Conservation (phyloP, 2,329 filamentous ascomycete species). For the Colletotrichum plurivorum region DNA sequence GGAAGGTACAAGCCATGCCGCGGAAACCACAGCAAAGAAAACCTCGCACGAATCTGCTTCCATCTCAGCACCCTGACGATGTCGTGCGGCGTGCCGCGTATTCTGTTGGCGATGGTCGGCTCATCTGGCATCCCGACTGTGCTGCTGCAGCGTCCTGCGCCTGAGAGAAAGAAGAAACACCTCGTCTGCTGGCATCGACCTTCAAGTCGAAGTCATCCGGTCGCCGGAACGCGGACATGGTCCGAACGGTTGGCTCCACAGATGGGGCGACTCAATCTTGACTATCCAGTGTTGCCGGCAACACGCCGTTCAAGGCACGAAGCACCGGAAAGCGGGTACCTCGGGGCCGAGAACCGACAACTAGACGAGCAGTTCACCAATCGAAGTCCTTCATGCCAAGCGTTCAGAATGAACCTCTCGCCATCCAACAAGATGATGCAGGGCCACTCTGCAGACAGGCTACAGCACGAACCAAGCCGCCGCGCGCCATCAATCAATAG, state of each 20-base stretch:
- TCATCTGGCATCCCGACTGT: slow-evolving; percentile 11
- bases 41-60: slow-evolving; percentile 29
- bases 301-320: slow-evolving; percentile 20
- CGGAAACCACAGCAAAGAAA: slow-evolving; percentile 12
- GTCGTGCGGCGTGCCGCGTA: slow-evolving; percentile 2
- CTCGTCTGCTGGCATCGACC: background rate
- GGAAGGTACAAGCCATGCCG: background rate
- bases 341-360: slow-evolving; percentile 33
- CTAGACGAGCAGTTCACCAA: background rate
- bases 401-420: slow-evolving; percentile 1
- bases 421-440: slow-evolving; percentile 21
- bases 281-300: slow-evolving; percentile 19
- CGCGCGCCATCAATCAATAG: slow-evolving; percentile 12
- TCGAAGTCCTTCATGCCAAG: slow-evolving; percentile 16
- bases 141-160: slow-evolving; percentile 13
- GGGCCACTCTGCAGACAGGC: slow-evolving; percentile 7
- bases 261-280: slow-evolving; percentile 32
- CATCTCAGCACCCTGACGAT: slow-evolving; percentile 12
- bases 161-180: slow-evolving; percentile 9
- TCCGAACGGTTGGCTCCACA: slow-evolving; percentile 25
- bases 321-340: slow-evolving; percentile 28
- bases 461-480: slow-evolving; percentile 16
- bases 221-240: slow-evolving; percentile 26
- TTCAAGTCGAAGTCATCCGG: background rate
- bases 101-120: slow-evolving; percentile 23